These are phyloP conservation scores for Macrophomina phaseolina DNA, from an alignment of 2,329 filamentous ascomycete species.

Conservation along the genomic window DNA sequence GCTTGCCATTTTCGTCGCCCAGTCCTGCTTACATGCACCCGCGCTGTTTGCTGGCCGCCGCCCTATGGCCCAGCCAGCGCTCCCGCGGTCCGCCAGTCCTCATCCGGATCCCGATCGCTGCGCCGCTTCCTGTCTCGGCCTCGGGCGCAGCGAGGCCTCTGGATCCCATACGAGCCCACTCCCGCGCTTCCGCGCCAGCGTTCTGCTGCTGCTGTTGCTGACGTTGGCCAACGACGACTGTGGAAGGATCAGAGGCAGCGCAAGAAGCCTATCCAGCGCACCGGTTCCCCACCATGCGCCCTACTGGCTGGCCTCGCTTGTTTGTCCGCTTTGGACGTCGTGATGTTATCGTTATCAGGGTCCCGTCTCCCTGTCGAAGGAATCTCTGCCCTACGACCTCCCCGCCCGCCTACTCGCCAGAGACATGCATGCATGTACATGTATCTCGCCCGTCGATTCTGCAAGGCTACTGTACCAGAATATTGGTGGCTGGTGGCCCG, in stretches of 20 bases:
- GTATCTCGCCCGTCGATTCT: slow-evolving; percentile 35
- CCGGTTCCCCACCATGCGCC: slow-evolving; percentile 21
- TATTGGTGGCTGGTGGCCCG: slow-evolving; percentile 44
- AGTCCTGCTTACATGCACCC: slow-evolving; percentile 1
- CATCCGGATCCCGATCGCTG: slow-evolving; percentile 13
- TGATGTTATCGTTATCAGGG: slow-evolving; percentile 9
- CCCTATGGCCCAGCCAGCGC: slow-evolving; percentile 5
- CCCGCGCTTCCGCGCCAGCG: slow-evolving; percentile 14
- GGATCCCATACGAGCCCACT: slow-evolving; percentile 7
- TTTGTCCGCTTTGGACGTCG: not conserved
- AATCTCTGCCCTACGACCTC: slow-evolving; percentile 27
- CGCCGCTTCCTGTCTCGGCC: not conserved
- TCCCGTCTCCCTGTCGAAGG: slow-evolving; percentile 8
- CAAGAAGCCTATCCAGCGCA: slow-evolving; percentile 7
- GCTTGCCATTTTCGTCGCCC: slow-evolving; percentile 2
- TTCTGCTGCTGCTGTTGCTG: not conserved
- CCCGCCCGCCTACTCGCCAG: slow-evolving; percentile 6
- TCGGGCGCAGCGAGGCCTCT: slow-evolving; percentile 14
- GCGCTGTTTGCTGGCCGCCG: slow-evolving; percentile 2
- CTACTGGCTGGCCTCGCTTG: slow-evolving; percentile 14
- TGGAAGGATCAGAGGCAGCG: slow-evolving; percentile 1
- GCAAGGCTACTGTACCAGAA: slow-evolving; percentile 43
- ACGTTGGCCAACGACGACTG: not conserved
- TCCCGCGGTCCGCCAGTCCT: slow-evolving; percentile 8
- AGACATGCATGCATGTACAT: slow-evolving; percentile 14